Percentiles rank a stretch among this genome's conserved stretches.
Evolutionary conservation across 495 filamentous ascomycete species (phyloP).

Genomic region (Penicillium chermesinum): DNA sequence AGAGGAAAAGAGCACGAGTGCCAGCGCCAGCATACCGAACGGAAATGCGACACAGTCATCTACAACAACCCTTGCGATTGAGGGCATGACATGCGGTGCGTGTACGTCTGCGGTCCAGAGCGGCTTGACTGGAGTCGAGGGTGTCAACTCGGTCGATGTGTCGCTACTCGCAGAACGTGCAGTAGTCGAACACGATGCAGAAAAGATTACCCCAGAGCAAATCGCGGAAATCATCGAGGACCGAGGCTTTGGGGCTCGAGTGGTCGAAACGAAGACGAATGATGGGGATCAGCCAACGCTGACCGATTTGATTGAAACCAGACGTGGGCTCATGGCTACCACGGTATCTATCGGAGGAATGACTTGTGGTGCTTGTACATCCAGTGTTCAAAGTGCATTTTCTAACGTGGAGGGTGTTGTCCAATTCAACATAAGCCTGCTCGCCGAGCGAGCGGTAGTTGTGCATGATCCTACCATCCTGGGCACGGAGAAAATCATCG

Average conservation of each 20-base stretch:
- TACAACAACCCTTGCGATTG: constrained; percentile 80
- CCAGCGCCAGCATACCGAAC: constrained; percentile 15
- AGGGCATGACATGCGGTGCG: constrained; percentile 96
- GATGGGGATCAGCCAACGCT: constrained; percentile 11
- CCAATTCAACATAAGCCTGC: constrained; percentile 87
- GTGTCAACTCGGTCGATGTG: constrained; percentile 79
- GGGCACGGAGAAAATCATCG: constrained; percentile 62
- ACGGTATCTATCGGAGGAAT: constrained; percentile 87
- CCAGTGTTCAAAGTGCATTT: constrained; percentile 82
- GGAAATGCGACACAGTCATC: constrained; percentile 37
- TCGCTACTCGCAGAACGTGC: constrained; percentile 69
- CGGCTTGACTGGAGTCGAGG: constrained; percentile 65
- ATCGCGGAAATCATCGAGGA: constrained; percentile 90
- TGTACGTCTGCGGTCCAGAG: constrained; percentile 88
- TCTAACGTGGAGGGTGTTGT: constrained; percentile 68
- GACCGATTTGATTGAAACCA: constrained; percentile 33
- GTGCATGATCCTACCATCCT: constrained; percentile 71
- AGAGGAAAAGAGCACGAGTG: constrained; percentile 42
- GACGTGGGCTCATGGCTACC: constrained; percentile 53
- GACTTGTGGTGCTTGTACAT: constrained; percentile 95
- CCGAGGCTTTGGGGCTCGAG: constrained; percentile 81
- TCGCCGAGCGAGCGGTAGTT: constrained; percentile 87
- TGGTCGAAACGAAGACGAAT: constrained; percentile 49
- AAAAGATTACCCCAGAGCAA: constrained; percentile 57
- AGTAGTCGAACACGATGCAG: constrained; percentile 72